Percentiles rank a stretch among this genome's conserved stretches.
Conservation (phyloP, 23 red algal species). For the Gracilariopsis chorda region DNA sequence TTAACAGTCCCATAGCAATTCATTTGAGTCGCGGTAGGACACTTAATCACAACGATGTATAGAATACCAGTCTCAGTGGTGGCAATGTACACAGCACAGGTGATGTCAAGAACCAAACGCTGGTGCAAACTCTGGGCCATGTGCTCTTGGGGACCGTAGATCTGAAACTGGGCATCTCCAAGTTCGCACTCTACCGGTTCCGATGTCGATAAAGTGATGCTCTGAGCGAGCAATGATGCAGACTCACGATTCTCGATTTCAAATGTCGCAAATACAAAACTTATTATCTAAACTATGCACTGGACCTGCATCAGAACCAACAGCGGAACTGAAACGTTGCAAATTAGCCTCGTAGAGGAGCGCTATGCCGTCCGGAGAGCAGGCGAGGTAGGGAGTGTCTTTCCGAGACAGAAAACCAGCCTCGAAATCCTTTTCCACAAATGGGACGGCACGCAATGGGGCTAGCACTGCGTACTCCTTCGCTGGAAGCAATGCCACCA, state of each 20-base stretch:
- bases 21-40: too few relatives aligned
- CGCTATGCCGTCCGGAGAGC: neutral
- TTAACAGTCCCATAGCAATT: too few relatives aligned
- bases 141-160: neutral
- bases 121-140: slow-evolving; percentile 11
- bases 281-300: neutral
- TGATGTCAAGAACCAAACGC: neutral
- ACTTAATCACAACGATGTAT: too few relatives aligned
- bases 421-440: slow-evolving; percentile 5
- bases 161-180: neutral
- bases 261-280: neutral
- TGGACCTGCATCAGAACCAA: neutral
- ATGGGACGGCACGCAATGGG: neutral
- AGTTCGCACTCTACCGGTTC: neutral
- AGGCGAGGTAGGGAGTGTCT: neutral
- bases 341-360: neutral
- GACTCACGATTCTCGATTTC: neutral
- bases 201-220: neutral
- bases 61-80: slow-evolving; percentile 5
- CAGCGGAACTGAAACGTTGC: neutral
- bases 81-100: neutral
- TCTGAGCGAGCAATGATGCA: neutral
- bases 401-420: neutral
- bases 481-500: neutral
- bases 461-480: neutral